Evolutionary conservation across 345 rosid genomes (phyloP).

Genomic region (Dimocarpus longan): DNA sequence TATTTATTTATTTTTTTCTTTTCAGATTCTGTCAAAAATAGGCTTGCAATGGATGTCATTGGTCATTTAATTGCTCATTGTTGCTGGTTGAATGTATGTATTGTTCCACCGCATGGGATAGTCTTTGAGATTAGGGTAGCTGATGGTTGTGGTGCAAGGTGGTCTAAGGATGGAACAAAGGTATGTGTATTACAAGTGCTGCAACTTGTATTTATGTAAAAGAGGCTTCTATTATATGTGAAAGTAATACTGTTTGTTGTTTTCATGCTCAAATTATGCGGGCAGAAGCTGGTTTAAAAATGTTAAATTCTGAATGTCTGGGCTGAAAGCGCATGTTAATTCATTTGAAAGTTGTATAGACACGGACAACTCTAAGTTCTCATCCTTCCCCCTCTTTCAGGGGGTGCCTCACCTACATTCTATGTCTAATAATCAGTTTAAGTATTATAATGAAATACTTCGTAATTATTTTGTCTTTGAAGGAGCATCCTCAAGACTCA

Average conservation of each 20-base stretch:
- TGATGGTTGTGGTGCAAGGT: slow-evolving; percentile 75
- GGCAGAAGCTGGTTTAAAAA: background rate
- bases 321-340: background rate
- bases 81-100: slow-evolving; percentile 70
- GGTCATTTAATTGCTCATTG: slow-evolving; percentile 40
- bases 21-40: slow-evolving; percentile 63
- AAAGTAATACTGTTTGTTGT: background rate
- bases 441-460: background rate
- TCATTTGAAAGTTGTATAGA: background rate
- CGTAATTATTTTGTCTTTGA: background rate
- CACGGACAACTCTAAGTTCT: background rate
- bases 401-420: no score
- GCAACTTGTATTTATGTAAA: background rate
- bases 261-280: background rate
- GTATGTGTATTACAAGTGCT: slow-evolving; percentile 35
- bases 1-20: background rate
- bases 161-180: slow-evolving; percentile 75
- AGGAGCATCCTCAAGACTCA: background rate
- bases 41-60: slow-evolving; percentile 52
- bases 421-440: no score
- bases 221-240: background rate
- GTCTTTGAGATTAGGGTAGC: slow-evolving; percentile 69
- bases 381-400: background rate
- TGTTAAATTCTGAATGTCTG: background rate
- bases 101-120: slow-evolving; percentile 63